Evolutionary conservation across 371 early-diverging fungal genomes (phyloP).

Genomic region (Syncephalastrum contaminatum): DNA sequence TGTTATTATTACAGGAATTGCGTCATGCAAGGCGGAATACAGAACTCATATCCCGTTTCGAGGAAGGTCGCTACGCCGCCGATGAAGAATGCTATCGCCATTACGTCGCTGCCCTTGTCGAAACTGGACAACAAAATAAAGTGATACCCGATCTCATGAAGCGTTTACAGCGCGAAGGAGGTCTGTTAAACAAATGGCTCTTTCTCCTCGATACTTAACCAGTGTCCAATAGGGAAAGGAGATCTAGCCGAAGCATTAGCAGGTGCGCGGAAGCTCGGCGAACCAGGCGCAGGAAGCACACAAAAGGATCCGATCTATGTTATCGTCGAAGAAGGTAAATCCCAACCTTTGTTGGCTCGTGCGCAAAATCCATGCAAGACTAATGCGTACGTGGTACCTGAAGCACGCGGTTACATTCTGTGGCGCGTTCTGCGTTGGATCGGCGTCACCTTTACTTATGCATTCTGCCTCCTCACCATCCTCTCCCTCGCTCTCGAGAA

Average conservation of each 20-base stretch:
- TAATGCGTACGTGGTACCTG: background rate
- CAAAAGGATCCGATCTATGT: constrained; percentile 47
- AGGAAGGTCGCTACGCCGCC: constrained; percentile 54
- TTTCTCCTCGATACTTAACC: background rate
- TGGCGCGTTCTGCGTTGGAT: constrained; percentile 77
- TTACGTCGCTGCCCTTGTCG: constrained; percentile 63
- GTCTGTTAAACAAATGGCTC: background rate
- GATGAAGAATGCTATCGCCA: constrained; percentile 59
- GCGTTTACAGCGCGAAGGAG: constrained; percentile 46
- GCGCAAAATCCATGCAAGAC: no score
- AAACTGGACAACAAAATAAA: constrained; percentile 56
- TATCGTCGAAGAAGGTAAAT: constrained; percentile 45
- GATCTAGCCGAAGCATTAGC: constrained; percentile 10
- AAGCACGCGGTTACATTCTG: constrained; percentile 41
- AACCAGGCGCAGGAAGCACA: constrained; percentile 8
- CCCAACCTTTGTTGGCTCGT: no score
- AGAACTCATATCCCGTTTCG: constrained; percentile 60
- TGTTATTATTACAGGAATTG: constrained; percentile 44
- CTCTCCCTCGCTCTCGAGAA: constrained; percentile 75
- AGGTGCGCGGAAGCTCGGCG: constrained; percentile 7
- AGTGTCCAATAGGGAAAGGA: constrained; percentile 3
- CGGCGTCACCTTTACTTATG: constrained; percentile 72
- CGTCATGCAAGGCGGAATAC: constrained; percentile 43
- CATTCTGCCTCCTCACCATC: constrained; percentile 76
- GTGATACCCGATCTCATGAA: constrained; percentile 59